Evolutionary conservation across 1,284 basidiomycete genomes (phyloP).

Genomic region (Ganoderma sinense): DNA sequence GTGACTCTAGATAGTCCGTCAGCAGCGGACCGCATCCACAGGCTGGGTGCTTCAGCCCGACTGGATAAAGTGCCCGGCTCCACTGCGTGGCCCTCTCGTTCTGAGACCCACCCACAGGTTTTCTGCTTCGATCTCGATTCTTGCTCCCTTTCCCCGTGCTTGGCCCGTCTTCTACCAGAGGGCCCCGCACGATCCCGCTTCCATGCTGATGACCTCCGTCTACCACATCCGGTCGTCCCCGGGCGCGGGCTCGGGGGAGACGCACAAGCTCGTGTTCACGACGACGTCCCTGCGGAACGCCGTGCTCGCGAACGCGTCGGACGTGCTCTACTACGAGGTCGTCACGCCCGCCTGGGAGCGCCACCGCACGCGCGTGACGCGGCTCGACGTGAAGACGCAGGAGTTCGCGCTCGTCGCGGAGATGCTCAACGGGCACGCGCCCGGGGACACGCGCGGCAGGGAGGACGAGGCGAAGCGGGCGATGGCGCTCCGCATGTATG

Average conservation of each 20-base stretch:
- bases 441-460: slow-evolving; percentile 2
- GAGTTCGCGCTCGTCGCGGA: slow-evolving; percentile 45
- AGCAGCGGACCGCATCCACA: slow-evolving; percentile 11
- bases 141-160: slow-evolving; percentile 1
- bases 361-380: slow-evolving; percentile 44
- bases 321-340: slow-evolving; percentile 51
- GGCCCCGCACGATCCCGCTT: neutral
- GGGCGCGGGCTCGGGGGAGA: slow-evolving; percentile 25
- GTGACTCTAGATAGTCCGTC: slow-evolving; percentile 1
- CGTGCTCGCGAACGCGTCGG: slow-evolving; percentile 46
- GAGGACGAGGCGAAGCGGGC: slow-evolving; percentile 34
- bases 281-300: slow-evolving; percentile 48
- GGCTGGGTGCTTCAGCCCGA: slow-evolving; percentile 9
- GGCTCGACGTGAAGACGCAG: slow-evolving; percentile 43
- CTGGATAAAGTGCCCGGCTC: slow-evolving; percentile 19
- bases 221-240: slow-evolving; percentile 23
- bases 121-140: slow-evolving; percentile 5
- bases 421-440: slow-evolving; percentile 42
- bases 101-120: neutral
- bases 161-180: neutral
- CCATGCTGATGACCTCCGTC: slow-evolving; percentile 18
- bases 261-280: slow-evolving; percentile 47
- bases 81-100: neutral
- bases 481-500: slow-evolving; percentile 39
- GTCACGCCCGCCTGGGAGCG: slow-evolving; percentile 50